Base-by-base conservation (phyloP, 768 basidiomycete species). In the Leccinum imitatum region DNA sequence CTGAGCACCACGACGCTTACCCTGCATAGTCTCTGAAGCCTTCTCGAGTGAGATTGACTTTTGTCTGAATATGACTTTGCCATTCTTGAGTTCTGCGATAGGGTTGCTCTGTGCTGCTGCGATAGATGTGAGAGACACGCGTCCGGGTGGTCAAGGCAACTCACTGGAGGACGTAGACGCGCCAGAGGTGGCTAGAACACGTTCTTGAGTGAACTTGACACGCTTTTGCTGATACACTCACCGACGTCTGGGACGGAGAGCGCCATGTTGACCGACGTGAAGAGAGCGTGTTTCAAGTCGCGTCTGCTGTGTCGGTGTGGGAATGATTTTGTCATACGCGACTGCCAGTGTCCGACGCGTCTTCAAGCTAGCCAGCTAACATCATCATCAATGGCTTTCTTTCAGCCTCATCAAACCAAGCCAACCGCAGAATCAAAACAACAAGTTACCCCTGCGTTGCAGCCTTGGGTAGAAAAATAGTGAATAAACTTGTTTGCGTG, bases 391-490 rank as follows among this genome's bases (percentile, higher is more conserved):
- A 89, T 90, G 86, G 78, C 85, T 59, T 91, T 91, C 79, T 90
- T 91, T 72, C 82, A 81, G 67, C 68, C 75, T 52, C 73, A 78
- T 33, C 73, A 78, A 10, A 74, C 65, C 55, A 82, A 79, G 68
- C 53, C 76, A 51, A 60, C 76, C 65, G 53, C 76, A 53, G 63
- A 77, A 31, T 67, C 74, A 63, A 80, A 82, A 65, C 83, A 83
- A 57, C 62, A 68, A 1, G 75, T 80, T 10, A 85, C 86, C 58
- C 85, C 85, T 13, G 79, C 78, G 21, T 72, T 85, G 41, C 92
- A 94, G 70, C 94, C 97, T 62, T 99, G 97, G 97, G 95, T 99
- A 0, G 97, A 99, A 77, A 98, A 98, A 84, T 99, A 98, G 95
- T 95, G 46, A 53, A 85, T 76, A 10, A 35, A 14, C 8, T n/a